Percentiles rank a stretch among this genome's conserved stretches.
Conservation (phyloP, 495 filamentous ascomycete species). For the Penicillium paradoxum region DNA sequence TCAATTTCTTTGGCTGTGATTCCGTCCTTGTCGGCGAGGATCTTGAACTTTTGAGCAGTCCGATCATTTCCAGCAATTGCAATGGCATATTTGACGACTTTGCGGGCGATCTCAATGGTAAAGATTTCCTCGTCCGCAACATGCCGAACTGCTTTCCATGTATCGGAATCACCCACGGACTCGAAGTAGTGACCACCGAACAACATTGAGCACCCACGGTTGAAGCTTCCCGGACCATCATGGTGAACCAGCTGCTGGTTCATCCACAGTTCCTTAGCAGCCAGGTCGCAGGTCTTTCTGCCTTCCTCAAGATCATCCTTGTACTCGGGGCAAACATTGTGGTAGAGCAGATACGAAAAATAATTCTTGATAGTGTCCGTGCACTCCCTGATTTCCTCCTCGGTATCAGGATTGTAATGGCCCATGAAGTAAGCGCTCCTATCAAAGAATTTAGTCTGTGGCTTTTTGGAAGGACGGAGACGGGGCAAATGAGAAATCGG, state of each 20-base stretch:
- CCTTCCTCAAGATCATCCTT: constrained; percentile 60
- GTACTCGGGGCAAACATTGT: constrained; percentile 83
- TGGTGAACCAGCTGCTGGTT: constrained; percentile 39
- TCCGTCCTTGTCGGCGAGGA: constrained; percentile 13
- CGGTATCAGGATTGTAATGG: constrained; percentile 41
- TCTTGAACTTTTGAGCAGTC: constrained; percentile 33
- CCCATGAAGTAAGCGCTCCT: constrained; percentile 46
- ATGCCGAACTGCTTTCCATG: constrained; percentile 7
- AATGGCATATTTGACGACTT: constrained; percentile 35
- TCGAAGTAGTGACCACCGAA: constrained; percentile 48
- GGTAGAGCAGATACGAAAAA: constrained; percentile 77
- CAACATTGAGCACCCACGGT: constrained; percentile 57
- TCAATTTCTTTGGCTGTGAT: constrained; percentile 34
- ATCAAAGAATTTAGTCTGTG: background rate
- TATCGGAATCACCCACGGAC: constrained; percentile 21
- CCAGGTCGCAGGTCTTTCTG: constrained; percentile 60
- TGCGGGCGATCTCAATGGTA: constrained; percentile 34
- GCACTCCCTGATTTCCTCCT: constrained; percentile 45
- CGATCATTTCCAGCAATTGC: constrained; percentile 39
- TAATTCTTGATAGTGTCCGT: constrained; percentile 74
- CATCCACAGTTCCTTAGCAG: constrained; percentile 60
- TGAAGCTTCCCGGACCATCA: constrained; percentile 69
- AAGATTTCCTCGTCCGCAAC: constrained; percentile 15
- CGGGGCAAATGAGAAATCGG: too few relatives aligned
- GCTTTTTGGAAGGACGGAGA: too few relatives aligned